phyloP scores from a whole-genome alignment of 495 filamentous ascomycete genomes.

The Choiromyces venosus region DNA sequence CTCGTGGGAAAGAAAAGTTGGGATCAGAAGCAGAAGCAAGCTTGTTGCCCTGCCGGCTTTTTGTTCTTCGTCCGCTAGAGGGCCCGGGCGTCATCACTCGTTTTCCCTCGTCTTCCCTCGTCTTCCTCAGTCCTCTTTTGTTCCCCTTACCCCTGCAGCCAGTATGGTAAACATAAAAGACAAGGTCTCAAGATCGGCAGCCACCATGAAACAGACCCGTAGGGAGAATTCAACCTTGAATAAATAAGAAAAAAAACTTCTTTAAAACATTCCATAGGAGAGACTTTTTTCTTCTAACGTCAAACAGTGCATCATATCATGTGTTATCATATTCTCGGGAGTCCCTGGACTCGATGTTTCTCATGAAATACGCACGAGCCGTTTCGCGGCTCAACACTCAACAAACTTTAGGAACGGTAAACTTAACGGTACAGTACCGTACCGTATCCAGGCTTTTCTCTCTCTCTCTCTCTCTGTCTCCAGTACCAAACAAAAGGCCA shows the following conservation, averaged over 20 bases:
- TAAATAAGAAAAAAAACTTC: background rate
- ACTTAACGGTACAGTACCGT: background rate
- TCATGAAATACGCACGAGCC: background rate
- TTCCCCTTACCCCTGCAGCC: constrained; percentile 1
- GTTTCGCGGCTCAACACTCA: background rate
- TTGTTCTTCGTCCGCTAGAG: background rate
- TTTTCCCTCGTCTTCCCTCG: too few species aligned
- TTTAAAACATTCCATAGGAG: background rate
- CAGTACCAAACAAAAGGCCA: background rate
- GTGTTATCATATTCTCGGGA: background rate
- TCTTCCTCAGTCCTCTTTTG: background rate
- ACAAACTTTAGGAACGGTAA: too few species aligned
- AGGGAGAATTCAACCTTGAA: background rate
- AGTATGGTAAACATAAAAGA: background rate
- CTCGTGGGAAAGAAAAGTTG: background rate
- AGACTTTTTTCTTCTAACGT: background rate
- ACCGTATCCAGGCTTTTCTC: background rate
- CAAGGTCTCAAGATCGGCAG: too few species aligned
- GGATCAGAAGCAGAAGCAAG: background rate
- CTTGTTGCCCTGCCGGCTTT: background rate
- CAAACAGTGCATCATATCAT: background rate
- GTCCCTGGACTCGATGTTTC: background rate
- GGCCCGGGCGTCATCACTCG: background rate
- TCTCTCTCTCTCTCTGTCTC: too few species aligned
- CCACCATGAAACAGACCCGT: background rate